phyloP scores from a whole-genome alignment of 163 green algal species.

The Prototheca cutis region DNA sequence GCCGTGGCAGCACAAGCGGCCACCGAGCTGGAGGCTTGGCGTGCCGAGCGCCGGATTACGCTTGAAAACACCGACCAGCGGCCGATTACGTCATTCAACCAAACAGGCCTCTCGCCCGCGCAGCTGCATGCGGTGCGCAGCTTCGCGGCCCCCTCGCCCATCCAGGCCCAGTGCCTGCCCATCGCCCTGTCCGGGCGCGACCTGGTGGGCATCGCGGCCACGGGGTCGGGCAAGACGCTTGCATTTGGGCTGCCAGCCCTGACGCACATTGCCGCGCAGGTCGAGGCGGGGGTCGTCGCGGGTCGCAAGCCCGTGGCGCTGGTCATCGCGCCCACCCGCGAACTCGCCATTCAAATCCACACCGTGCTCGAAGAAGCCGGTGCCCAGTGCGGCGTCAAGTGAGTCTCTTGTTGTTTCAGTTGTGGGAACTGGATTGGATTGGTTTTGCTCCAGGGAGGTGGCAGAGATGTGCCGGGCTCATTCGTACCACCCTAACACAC shows the following conservation, averaged over 20 bases:
- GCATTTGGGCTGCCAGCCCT: constrained; percentile 70
- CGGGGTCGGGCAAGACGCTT: constrained; percentile 73
- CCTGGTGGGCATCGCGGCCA: constrained; percentile 59
- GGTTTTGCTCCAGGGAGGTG: too few relatives aligned
- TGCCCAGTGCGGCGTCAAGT: constrained; percentile 33
- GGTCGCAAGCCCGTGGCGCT: constrained; percentile 33
- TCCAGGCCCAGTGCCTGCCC: constrained; percentile 86
- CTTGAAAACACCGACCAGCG: constrained; percentile 43
- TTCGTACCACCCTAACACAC: too few relatives aligned
- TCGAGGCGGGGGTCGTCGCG: constrained; percentile 14
- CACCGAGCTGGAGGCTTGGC: constrained; percentile 32
- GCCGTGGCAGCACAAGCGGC: constrained; percentile 25
- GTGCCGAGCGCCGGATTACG: constrained; percentile 39
- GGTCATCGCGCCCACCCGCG: constrained; percentile 85
- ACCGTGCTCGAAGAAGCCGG: constrained; percentile 69
- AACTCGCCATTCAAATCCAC: constrained; percentile 88
- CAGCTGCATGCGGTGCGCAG: constrained; percentile 56
- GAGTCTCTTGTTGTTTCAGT: too few relatives aligned
- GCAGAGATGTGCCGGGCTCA: too few relatives aligned
- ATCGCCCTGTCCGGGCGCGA: constrained; percentile 76
- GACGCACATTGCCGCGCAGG: constrained; percentile 51
- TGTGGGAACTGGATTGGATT: too few relatives aligned
- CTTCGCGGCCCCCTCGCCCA: constrained; percentile 78
- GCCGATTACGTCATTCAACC: constrained; percentile 55
- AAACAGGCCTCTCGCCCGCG: constrained; percentile 44